A percentile compares a stretch with the other conserved stretches of the same genome.
phyloP scores from a whole-genome alignment of 2,329 filamentous ascomycete genomes.

The Cladophialophora chaetospira region DNA sequence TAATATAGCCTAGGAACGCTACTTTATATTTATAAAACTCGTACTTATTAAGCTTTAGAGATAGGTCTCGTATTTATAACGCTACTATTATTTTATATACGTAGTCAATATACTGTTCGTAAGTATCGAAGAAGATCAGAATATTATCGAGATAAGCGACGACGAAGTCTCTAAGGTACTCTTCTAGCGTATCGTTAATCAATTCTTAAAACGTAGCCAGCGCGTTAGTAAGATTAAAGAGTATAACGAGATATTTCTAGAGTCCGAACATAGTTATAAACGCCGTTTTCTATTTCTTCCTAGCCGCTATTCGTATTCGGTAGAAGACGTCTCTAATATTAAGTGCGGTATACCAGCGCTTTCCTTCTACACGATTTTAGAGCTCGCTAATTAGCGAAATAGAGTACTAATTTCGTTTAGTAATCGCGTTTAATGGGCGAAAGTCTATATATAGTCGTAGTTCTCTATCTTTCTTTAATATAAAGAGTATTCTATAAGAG shows the following conservation, averaged over 20 bases:
- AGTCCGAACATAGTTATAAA: constrained; percentile 24
- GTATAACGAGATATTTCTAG: constrained; percentile 7
- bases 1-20: background rate
- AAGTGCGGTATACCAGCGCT: background rate
- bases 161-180: background rate
- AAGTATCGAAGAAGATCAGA: background rate
- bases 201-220: background rate
- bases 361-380: background rate
- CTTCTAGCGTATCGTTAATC: background rate
- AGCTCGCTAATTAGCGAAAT: background rate
- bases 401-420: background rate
- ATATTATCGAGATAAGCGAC: background rate
- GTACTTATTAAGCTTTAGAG: background rate
- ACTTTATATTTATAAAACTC: background rate
- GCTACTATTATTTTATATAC: background rate
- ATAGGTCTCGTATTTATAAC: background rate
- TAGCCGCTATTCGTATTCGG: constrained; percentile 19
- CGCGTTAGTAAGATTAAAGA: background rate
- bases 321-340: constrained; percentile 17
- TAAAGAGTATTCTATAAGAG: background rate
- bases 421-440: background rate
- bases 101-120: background rate
- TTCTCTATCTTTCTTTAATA: background rate
- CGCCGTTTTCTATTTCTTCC: constrained; percentile 30
- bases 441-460: background rate